These are phyloP conservation scores for Santalum album DNA, from an alignment of 164 flowering plant species.

Conservation along the genomic window DNA sequence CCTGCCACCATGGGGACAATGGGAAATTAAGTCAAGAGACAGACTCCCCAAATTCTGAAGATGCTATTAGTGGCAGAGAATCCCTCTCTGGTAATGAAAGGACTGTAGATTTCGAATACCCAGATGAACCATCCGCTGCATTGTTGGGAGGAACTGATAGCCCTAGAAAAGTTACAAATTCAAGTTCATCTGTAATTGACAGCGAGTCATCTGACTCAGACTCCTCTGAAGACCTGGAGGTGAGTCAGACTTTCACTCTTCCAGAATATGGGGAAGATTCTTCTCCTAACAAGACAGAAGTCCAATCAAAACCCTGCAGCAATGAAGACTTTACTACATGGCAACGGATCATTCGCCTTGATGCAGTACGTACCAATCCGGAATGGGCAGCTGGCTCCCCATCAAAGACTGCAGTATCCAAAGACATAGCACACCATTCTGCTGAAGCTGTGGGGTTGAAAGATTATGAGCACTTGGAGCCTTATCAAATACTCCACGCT, in stretches of 20 bases:
- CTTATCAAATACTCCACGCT: slow-evolving; percentile 69
- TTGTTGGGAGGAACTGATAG: slow-evolving; percentile 24
- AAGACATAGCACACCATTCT: slow-evolving; percentile 42
- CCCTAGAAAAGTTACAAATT: slow-evolving; percentile 21
- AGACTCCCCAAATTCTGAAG: slow-evolving; percentile 51
- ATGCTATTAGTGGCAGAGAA: slow-evolving; percentile 75
- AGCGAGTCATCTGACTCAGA: slow-evolving; percentile 58
- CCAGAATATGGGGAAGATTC: neutral
- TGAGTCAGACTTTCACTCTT: neutral
- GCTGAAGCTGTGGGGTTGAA: slow-evolving; percentile 80
- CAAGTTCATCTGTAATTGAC: slow-evolving; percentile 21
- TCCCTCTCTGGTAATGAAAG: slow-evolving; percentile 71
- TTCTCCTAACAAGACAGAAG: slow-evolving; percentile 12
- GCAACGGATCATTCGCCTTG: slow-evolving; percentile 91
- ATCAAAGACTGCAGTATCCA: slow-evolving; percentile 59
- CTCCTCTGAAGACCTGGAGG: slow-evolving; percentile 45
- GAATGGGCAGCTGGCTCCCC: slow-evolving; percentile 68
- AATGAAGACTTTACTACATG: slow-evolving; percentile 77
- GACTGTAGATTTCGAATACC: slow-evolving; percentile 29
- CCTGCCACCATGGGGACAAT: slow-evolving; percentile 14
- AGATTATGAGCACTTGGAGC: slow-evolving; percentile 79
- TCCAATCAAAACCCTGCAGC: slow-evolving; percentile 15
- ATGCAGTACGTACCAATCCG: slow-evolving; percentile 80
- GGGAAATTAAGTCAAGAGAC: slow-evolving; percentile 18
- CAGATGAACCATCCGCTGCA: slow-evolving; percentile 18